phyloP scores from a whole-genome alignment of 352 stramenopile genomes.

The Albugo candida region DNA sequence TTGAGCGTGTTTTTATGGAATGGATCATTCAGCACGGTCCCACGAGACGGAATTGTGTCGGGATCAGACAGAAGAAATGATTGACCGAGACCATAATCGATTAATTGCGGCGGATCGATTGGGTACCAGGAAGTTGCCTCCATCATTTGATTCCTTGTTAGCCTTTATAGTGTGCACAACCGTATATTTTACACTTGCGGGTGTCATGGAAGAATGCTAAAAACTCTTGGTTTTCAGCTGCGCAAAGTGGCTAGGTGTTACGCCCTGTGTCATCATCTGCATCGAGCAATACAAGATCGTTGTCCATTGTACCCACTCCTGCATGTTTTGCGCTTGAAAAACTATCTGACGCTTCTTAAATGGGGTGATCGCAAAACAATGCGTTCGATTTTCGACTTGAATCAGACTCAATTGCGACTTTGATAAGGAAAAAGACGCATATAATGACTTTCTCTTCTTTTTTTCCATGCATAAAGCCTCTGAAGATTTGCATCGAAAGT shows the following conservation, averaged over 20 bases:
- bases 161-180: too few species aligned
- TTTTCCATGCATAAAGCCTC: slow-evolving; percentile 58
- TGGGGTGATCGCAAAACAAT: slow-evolving; percentile 69
- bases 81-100: too few species aligned
- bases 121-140: too few species aligned
- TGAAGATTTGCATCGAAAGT: slow-evolving; percentile 20
- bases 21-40: too few species aligned
- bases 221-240: slow-evolving; percentile 16
- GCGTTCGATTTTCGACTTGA: slow-evolving; percentile 36
- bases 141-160: too few species aligned
- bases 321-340: slow-evolving; percentile 34
- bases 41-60: too few species aligned
- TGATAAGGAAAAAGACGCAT: slow-evolving; percentile 43
- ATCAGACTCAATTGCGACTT: slow-evolving; percentile 71
- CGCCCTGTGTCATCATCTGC: slow-evolving; percentile 71
- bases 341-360: slow-evolving; percentile 52
- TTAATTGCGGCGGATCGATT: too few species aligned
- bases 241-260: slow-evolving; percentile 65
- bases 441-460: too few species aligned
- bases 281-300: slow-evolving; percentile 78
- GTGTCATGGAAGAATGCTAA: too few species aligned
- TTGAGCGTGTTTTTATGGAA: too few species aligned
- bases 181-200: too few species aligned
- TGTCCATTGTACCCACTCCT: slow-evolving; percentile 68
- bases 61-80: too few species aligned